Evolutionary conservation across 441 rosid species (phyloP).

Genomic region (Brassica hybrid): DNA sequence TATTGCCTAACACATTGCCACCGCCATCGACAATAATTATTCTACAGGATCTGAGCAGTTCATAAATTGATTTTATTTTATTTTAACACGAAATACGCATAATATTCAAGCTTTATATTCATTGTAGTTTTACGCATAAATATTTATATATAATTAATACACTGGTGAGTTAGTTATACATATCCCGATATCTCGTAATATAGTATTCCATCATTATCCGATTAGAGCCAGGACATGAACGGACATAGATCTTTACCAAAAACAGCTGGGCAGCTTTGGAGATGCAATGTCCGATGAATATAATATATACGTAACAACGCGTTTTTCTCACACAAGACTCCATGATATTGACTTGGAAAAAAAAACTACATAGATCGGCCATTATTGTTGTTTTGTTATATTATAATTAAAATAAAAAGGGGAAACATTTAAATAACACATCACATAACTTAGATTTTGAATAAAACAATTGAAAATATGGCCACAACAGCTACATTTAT

Average conservation of each 20-base stretch:
- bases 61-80: not conserved
- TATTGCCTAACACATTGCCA: slow-evolving; percentile 31
- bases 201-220: not conserved
- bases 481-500: slow-evolving; percentile 9
- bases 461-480: not conserved
- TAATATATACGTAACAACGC: slow-evolving; percentile 34
- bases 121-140: not conserved
- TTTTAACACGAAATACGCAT: not conserved
- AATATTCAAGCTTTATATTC: not conserved
- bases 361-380: not conserved
- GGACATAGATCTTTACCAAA: slow-evolving; percentile 28
- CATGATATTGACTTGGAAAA: slow-evolving; percentile 35
- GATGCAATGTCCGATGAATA: slow-evolving; percentile 29
- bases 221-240: slow-evolving; percentile 15
- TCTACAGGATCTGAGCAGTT: not conserved
- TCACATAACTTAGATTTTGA: not conserved
- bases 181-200: not conserved
- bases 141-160: not conserved
- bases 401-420: not conserved
- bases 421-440: not conserved
- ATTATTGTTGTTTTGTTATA: slow-evolving; percentile 31
- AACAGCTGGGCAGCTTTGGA: slow-evolving; percentile 41
- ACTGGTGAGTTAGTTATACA: slow-evolving; percentile 5
- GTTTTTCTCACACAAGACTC: slow-evolving; percentile 37
- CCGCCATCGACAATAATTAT: slow-evolving; percentile 34